Evolutionary conservation across 768 basidiomycete species (phyloP), one percentile per base, ranked within the genome.

Genomic region (Butyriboletus loyo): DNA sequence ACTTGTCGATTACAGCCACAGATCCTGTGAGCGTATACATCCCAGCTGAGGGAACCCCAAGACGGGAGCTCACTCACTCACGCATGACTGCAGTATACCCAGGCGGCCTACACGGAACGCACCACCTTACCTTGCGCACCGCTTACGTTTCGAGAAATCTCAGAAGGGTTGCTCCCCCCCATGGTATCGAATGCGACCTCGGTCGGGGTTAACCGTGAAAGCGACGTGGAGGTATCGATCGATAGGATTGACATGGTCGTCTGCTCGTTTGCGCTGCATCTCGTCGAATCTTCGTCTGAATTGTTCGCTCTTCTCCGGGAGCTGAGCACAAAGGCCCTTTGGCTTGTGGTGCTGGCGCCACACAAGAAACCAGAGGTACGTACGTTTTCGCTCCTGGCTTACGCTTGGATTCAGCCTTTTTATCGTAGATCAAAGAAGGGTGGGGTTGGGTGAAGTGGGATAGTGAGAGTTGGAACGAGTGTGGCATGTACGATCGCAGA

Each of bases 301-400:
- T 71, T 89, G 19, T 90, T 83, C 61, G 72, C 83, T 8, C 69
- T 89, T 8, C 72, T 88, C 13, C 82, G 78, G 72, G 83, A 85
- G 59, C 66, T 89, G 32, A 84, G 82, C 54, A 78, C 74, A 39
- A 83, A 82, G 61, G 75, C 76, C 3, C 69, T 69, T 30, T 89
- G 86, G 85, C 73, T 91, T 9, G 76, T 87, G 31, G 75, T 89
- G 6, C 69, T 87, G 31, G 85, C 85, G 2, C 86, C 87, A 21
- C 87, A 89, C 67, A 90, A 89, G 68, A 86, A 82, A 57, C 87
- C 87, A 19, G 85, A 86, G 68, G 86, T 86, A 56, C 36, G 62
- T 51, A 7, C 17, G 15, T n/a, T 10, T 32, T 52, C n/a, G 46
- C 32, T 35, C 13, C 17, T 31, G 3, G 36, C 31, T 34, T 15